Evolutionary conservation across 441 rosid species (phyloP).

Genomic region (Theobroma grandiflorum): DNA sequence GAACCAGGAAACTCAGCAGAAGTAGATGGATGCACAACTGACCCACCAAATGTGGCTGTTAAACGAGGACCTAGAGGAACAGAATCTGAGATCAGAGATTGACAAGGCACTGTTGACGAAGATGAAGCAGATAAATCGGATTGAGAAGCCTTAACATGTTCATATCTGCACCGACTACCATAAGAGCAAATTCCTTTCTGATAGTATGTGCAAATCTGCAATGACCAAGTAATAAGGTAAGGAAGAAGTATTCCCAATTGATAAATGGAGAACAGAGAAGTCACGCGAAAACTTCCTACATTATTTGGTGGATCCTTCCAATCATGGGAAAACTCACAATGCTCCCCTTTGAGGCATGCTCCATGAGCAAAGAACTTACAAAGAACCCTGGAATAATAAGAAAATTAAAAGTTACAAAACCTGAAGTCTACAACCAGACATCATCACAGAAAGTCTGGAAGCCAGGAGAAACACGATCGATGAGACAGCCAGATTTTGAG

Average conservation of each 20-base stretch:
- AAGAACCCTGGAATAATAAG: slow-evolving; percentile 56
- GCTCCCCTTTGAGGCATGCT: slow-evolving; percentile 95
- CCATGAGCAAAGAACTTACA: slow-evolving; percentile 97
- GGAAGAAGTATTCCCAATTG: background rate
- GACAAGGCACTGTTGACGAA: slow-evolving; percentile 48
- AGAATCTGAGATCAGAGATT: slow-evolving; percentile 41
- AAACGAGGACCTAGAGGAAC: slow-evolving; percentile 34
- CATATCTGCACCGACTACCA: slow-evolving; percentile 91
- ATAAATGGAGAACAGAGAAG: background rate
- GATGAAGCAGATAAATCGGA: slow-evolving; percentile 61
- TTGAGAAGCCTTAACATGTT: slow-evolving; percentile 72
- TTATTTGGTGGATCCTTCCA: slow-evolving; percentile 88
- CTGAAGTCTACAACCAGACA: background rate
- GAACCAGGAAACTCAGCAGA: slow-evolving; percentile 52
- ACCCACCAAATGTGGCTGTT: slow-evolving; percentile 34
- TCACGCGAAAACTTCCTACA: slow-evolving; percentile 43
- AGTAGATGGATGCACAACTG: slow-evolving; percentile 33
- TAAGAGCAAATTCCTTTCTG: slow-evolving; percentile 87
- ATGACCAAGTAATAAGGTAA: slow-evolving; percentile 21
- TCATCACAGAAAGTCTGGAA: background rate
- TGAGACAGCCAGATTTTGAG: background rate
- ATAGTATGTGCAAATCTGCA: slow-evolving; percentile 87
- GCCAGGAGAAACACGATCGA: background rate
- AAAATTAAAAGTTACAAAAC: background rate
- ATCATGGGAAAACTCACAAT: slow-evolving; percentile 93